Conservation (phyloP, 2,329 filamentous ascomycete genomes). For the Trichoderma simmonsii region DNA sequence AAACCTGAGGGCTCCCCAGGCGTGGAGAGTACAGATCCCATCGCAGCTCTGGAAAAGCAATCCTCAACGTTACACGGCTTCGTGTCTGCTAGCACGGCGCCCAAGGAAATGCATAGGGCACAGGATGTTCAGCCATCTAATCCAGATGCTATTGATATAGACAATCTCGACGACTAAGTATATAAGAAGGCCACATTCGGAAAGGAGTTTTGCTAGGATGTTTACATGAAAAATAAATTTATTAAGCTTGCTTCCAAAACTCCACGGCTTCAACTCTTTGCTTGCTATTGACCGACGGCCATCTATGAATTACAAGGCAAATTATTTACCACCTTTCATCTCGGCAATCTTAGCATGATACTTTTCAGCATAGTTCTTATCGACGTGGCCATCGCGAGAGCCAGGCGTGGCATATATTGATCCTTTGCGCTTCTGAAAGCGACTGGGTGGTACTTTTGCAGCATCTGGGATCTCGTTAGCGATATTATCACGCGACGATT, state of each 20-base stretch:
- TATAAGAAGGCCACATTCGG: neutral
- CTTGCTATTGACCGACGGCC: neutral
- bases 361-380: constrained; percentile 55
- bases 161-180: constrained; percentile 63
- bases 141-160: constrained; percentile 81
- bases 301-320: neutral
- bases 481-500: neutral
- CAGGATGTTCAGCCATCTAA: constrained; percentile 57
- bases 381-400: constrained; percentile 63
- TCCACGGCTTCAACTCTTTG: neutral
- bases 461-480: constrained; percentile 46
- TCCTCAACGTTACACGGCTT: constrained; percentile 87
- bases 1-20: constrained; percentile 45
- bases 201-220: neutral
- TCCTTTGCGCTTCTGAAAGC: constrained; percentile 67
- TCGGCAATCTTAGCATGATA: constrained; percentile 60
- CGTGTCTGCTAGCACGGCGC: constrained; percentile 77
- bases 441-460: constrained; percentile 62
- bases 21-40: constrained; percentile 67
- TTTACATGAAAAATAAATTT: neutral
- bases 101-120: constrained; percentile 50
- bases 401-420: constrained; percentile 65
- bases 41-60: constrained; percentile 84
- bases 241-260: neutral
- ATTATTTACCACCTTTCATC: constrained; percentile 44